phyloP scores from a whole-genome alignment of 176 grass and related monocot genomes.

The Zoysia pacifica region DNA sequence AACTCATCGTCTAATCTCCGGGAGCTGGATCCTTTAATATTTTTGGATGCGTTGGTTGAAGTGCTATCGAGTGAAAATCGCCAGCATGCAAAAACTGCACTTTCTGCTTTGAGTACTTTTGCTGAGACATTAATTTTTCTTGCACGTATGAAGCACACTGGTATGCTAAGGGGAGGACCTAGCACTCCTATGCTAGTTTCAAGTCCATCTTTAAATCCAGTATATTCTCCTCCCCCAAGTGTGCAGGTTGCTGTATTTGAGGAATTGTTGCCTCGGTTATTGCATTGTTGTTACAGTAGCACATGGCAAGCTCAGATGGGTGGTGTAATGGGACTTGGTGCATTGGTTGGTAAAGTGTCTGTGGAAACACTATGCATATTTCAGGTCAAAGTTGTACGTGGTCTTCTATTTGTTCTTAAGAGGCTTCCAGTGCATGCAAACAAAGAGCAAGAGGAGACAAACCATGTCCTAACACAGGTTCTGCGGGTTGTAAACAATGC shows the following conservation, averaged over 20 bases:
- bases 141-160: slow-evolving; percentile 81
- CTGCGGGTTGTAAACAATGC: slow-evolving; percentile 96
- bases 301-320: slow-evolving; percentile 99
- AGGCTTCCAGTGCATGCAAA: slow-evolving; percentile 93
- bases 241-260: slow-evolving; percentile 94
- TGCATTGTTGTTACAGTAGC: slow-evolving; percentile 98
- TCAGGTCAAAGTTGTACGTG: slow-evolving; percentile 89
- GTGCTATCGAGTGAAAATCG: slow-evolving; percentile 91
- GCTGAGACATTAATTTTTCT: slow-evolving; percentile 91
- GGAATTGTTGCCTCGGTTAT: slow-evolving; percentile 79
- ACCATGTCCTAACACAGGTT: slow-evolving; percentile 91
- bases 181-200: slow-evolving; percentile 97
- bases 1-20: slow-evolving; percentile 80
- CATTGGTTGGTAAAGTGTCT: slow-evolving; percentile 94
- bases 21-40: slow-evolving; percentile 90
- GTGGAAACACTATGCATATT: slow-evolving; percentile 92
- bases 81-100: slow-evolving; percentile 86
- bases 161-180: slow-evolving; percentile 79
- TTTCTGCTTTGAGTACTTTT: slow-evolving; percentile 83
- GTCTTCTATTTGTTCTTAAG: slow-evolving; percentile 92
- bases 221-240: slow-evolving; percentile 98
- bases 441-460: slow-evolving; percentile 99
- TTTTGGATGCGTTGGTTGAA: slow-evolving; percentile 93
- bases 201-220: slow-evolving; percentile 96
- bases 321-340: slow-evolving; percentile 94